A percentile compares a stretch with the other conserved stretches of the same genome.
Evolutionary conservation across 176 grass and related monocot species (phyloP).

Genomic region (Triticum timopheevii): DNA sequence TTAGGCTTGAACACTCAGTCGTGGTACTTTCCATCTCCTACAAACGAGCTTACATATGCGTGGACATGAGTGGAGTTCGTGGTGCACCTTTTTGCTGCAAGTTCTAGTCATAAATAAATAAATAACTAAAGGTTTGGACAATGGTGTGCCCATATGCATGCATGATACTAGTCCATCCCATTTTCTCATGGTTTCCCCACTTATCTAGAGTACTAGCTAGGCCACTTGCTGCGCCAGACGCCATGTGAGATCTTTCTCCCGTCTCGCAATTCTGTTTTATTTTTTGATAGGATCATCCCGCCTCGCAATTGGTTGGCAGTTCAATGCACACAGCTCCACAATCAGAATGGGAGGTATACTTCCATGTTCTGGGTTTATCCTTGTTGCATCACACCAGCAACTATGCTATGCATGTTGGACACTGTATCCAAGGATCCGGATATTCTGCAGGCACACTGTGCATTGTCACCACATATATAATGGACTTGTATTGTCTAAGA

Average conservation of each 20-base stretch:
- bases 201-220: too few relatives aligned
- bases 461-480: background rate
- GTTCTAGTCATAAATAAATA: background rate
- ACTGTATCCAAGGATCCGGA: background rate
- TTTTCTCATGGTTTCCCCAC: too few relatives aligned
- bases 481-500: background rate
- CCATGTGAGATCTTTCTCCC: background rate
- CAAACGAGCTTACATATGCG: too few relatives aligned
- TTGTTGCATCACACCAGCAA: background rate
- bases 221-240: too few relatives aligned
- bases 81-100: background rate
- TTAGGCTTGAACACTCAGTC: background rate
- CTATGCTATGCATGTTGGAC: background rate
- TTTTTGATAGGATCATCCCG: background rate
- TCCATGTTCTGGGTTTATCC: background rate
- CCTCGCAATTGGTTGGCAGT: background rate
- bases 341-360: background rate
- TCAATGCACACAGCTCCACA: slow-evolving; percentile 14
- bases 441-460: slow-evolving; percentile 10
- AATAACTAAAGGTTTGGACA: too few relatives aligned
- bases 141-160: too few relatives aligned
- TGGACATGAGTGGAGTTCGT: background rate
- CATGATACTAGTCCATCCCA: too few relatives aligned
- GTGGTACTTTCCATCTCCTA: too few relatives aligned
- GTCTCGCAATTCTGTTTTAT: background rate